These are phyloP conservation scores for Bipolaris zeicola DNA, from an alignment of 2,329 filamentous ascomycete species.

Conservation along the genomic window DNA sequence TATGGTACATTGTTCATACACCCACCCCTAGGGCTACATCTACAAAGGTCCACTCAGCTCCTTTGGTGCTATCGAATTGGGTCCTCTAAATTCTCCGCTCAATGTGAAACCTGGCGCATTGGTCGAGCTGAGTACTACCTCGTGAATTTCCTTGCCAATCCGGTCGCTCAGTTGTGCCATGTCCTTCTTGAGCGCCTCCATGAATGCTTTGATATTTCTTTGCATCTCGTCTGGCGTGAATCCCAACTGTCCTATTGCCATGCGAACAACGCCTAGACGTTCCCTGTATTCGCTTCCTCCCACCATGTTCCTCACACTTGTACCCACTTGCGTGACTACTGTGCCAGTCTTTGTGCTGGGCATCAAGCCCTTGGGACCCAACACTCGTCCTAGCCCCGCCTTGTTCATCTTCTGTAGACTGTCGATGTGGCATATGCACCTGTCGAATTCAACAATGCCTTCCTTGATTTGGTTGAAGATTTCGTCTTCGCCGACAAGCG, in stretches of 20 bases:
- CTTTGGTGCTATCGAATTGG: constrained; percentile 47
- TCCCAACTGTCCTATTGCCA: constrained; percentile 88
- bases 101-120: constrained; percentile 85
- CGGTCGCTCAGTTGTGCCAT: constrained; percentile 68
- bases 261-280: constrained; percentile 77
- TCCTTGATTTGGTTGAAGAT: constrained; percentile 79
- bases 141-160: constrained; percentile 73
- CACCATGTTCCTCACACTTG: constrained; percentile 79
- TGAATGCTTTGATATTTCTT: constrained; percentile 79
- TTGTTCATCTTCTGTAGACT: constrained; percentile 80
- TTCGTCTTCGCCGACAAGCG: constrained; percentile 81
- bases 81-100: constrained; percentile 74
- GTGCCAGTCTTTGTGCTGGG: constrained; percentile 87
- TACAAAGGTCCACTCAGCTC: constrained; percentile 47
- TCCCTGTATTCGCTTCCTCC: constrained; percentile 89
- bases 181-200: constrained; percentile 79
- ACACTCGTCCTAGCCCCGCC: constrained; percentile 75
- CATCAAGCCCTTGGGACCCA: constrained; percentile 93
- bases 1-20: constrained; percentile 47
- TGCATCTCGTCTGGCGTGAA: constrained; percentile 87
- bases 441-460: constrained; percentile 84
- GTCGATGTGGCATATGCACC: constrained; percentile 82
- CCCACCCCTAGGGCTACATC: constrained; percentile 26
- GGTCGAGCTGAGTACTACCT: constrained; percentile 83
- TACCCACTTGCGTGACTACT: constrained; percentile 78